Evolutionary conservation across 1,284 basidiomycete species (phyloP).

Genomic region (Inonotus obliquus): DNA sequence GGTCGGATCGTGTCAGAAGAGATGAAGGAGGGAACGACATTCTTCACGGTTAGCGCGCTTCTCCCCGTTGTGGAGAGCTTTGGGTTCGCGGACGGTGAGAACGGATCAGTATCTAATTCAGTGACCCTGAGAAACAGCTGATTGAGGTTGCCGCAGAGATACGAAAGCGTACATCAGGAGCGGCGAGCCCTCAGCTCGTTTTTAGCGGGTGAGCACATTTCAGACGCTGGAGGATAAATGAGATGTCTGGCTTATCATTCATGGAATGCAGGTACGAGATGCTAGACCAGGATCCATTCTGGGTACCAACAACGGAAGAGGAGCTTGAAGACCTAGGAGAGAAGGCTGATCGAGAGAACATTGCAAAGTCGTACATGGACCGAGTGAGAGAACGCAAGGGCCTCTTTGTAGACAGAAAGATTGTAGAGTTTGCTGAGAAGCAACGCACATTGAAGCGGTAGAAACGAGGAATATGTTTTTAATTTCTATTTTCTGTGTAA

Average conservation of each 20-base stretch:
- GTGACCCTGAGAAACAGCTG: conserved; percentile 10
- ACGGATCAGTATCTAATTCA: conserved; percentile 6
- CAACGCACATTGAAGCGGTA: conserved; percentile 91
- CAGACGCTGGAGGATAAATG: conserved; percentile 10
- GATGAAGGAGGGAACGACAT: conserved; percentile 97
- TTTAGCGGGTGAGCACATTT: conserved; percentile 75
- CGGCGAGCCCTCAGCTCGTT: conserved; percentile 94
- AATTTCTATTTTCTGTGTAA: not conserved
- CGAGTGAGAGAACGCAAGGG: conserved; percentile 88
- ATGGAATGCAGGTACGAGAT: conserved; percentile 65
- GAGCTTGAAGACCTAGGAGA: conserved; percentile 97
- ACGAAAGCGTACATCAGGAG: conserved; percentile 92
- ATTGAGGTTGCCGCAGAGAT: conserved; percentile 59
- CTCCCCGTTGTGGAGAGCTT: conserved; percentile 98
- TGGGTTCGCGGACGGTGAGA: conserved; percentile 90
- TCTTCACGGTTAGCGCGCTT: conserved; percentile 88
- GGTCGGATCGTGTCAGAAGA: conserved; percentile 95
- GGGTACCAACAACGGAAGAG: conserved; percentile 98
- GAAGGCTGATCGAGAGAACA: conserved; percentile 89
- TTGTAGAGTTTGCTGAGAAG: conserved; percentile 93
- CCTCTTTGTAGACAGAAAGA: conserved; percentile 91
- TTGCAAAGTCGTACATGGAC: conserved; percentile 96
- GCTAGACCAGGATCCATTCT: conserved; percentile 93
- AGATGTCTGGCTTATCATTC: not conserved
- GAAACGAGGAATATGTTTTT: not conserved